Base-by-base conservation (phyloP, 2,329 filamentous ascomycete species). In the Nemania sp. region DNA sequence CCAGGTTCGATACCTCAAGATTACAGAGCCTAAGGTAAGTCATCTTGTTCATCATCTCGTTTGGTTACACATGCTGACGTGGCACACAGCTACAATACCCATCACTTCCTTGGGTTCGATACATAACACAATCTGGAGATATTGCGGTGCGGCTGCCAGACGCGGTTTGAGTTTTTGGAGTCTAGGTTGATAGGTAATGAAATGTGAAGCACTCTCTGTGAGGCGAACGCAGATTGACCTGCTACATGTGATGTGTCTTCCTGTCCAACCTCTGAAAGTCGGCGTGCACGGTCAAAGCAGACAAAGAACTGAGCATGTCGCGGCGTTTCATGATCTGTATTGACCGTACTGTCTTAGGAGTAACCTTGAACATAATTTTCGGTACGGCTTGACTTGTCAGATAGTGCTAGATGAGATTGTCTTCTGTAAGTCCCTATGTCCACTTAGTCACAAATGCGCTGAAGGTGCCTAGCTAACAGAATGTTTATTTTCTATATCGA, bases 1-100 rank as follows among this genome's bases (percentile, higher is more conserved):
- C 64, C 95, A 99, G 74, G 94, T 99, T 67, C 85, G 94, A 68
- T 99, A 99, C 73, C 76, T 99, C 72, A 99, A 99, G 82, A 99
- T 99, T 68, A 97, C 96, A 61, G 94, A 99, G 75, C 94, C 94
- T 41, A 99, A 99, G 90, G 93, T 96, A 78, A 67, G 83, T 73
- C 39, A 14, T n/a, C 26, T 23, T 23, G 20, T 17, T 45, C 8
- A 23, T 31, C n/a, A 31, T 31, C n/a, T 9, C 28, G 11, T 4
- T 12, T 31, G n/a, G 9, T 4, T 31, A 28, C 26, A 28, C 26
- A 28, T 28, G 12, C 26, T 12, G 6, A 6, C 26, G 12, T 28
- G 26, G 6, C 12, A 28, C 26, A 9, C 64, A 97, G 92, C 77
- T 97, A 61, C 94, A 99, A 94, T 99, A 99, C 71, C 92, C 92